A percentile compares a stretch with the other conserved stretches of the same genome.
phyloP scores from a whole-genome alignment of 75 land plant species.

The Picea sitchensis region DNA sequence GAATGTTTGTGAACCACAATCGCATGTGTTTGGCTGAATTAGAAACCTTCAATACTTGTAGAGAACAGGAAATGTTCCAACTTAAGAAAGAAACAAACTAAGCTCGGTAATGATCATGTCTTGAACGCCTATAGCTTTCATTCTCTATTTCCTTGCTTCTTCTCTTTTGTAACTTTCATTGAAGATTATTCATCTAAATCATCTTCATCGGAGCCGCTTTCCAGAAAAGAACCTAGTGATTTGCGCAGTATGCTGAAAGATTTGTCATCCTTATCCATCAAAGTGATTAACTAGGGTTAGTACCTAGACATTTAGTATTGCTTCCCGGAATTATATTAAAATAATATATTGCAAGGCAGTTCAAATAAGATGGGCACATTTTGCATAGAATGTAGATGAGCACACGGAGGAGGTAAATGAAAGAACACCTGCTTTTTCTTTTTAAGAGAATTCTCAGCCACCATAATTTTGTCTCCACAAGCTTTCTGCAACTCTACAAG shows the following conservation, averaged over 20 bases:
- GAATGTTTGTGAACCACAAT: no score
- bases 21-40: no score
- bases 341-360: not conserved
- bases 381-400: not conserved
- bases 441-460: conserved; percentile 58
- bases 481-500: conserved; percentile 58
- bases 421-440: conserved; percentile 62
- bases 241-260: conserved; percentile 68
- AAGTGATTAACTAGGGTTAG: not conserved
- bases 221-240: conserved; percentile 67
- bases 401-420: not conserved
- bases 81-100: no score
- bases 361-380: not conserved
- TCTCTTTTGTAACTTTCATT: not conserved
- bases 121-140: no score
- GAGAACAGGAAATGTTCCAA: no score
- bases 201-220: conserved; percentile 62
- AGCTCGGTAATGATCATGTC: no score
- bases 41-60: no score
- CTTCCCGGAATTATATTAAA: not conserved
- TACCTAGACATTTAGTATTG: no score
- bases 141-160: no score
- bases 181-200: not conserved
- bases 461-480: conserved; percentile 51
- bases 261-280: conserved; percentile 61